These are phyloP conservation scores for Exophiala dermatitidis DNA, from an alignment of 2,329 filamentous ascomycete species.

Conservation along the genomic window DNA sequence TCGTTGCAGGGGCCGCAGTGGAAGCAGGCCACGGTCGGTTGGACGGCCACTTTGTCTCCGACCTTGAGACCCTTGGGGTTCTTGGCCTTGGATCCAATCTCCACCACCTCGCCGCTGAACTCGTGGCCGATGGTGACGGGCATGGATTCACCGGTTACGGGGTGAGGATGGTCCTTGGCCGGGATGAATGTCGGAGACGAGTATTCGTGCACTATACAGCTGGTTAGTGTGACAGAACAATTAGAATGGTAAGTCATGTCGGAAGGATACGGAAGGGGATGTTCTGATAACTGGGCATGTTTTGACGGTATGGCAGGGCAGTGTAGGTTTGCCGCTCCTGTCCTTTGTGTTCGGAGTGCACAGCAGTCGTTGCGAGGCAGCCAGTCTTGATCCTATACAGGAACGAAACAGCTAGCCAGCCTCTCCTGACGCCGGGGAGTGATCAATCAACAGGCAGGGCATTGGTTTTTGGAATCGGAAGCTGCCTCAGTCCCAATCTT, in stretches of 20 bases:
- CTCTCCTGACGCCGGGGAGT: no score
- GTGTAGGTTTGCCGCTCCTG: no score
- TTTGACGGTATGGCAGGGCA: no score
- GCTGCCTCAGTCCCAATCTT: neutral
- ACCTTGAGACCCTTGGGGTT: conserved; percentile 36
- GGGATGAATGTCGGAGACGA: conserved; percentile 46
- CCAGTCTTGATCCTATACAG: no score
- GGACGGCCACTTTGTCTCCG: conserved; percentile 53
- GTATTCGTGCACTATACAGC: conserved; percentile 44
- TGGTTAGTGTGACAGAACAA: no score
- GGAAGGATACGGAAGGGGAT: neutral
- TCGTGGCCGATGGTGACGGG: conserved; percentile 60
- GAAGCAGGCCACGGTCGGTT: conserved; percentile 54
- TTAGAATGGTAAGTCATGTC: neutral
- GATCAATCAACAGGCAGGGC: no score
- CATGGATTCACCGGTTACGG: conserved; percentile 50
- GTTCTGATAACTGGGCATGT: no score
- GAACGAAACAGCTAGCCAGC: no score
- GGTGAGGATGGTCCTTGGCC: conserved; percentile 42
- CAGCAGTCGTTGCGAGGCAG: neutral
- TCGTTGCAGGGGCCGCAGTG: conserved; percentile 50
- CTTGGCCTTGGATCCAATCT: conserved; percentile 48
- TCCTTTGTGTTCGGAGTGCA: neutral
- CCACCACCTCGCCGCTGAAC: conserved; percentile 54
- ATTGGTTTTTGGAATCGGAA: neutral